Percentiles rank a stretch among this genome's conserved stretches.
Conservation (phyloP, 495 filamentous ascomycete species). For the Penicillium flavigenum region DNA sequence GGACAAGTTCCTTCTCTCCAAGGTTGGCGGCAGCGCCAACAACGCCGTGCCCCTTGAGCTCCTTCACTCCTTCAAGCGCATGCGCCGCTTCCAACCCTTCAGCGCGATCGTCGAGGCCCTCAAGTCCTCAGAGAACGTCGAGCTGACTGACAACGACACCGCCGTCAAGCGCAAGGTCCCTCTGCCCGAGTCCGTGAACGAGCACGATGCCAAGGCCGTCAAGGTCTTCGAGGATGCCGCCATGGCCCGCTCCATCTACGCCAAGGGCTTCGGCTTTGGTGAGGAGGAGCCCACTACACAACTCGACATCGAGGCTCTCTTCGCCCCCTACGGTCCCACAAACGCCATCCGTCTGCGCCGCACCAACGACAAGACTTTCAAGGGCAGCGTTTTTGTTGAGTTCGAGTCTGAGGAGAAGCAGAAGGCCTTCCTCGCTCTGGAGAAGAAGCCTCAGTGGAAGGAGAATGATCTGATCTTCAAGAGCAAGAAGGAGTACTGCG, state of each 20-base stretch:
- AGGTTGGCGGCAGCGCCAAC: conserved; percentile 75
- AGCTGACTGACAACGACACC: conserved; percentile 67
- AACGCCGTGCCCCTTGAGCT: conserved; percentile 70
- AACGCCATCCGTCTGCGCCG: conserved; percentile 88
- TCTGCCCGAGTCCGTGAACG: conserved; percentile 48
- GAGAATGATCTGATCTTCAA: conserved; percentile 70
- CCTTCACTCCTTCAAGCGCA: conserved; percentile 85
- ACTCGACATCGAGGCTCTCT: conserved; percentile 90
- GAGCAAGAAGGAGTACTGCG: conserved; percentile 83
- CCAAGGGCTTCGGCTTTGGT: conserved; percentile 92
- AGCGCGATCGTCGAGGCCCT: conserved; percentile 79
- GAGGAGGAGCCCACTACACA: conserved; percentile 75
- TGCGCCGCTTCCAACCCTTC: conserved; percentile 86
- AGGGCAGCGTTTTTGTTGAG: conserved; percentile 93
- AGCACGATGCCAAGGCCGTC: conserved; percentile 43
- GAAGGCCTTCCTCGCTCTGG: conserved; percentile 71
- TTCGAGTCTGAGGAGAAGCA: conserved; percentile 73
- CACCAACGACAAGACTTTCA: conserved; percentile 66
- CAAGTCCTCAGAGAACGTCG: conserved; percentile 65
- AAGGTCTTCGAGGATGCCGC: conserved; percentile 59
- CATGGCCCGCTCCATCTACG: conserved; percentile 65
- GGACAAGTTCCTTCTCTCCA: conserved; percentile 80
- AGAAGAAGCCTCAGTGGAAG: conserved; percentile 81
- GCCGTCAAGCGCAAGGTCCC: conserved; percentile 71
- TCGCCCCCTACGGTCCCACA: conserved; percentile 73